phyloP scores from a whole-genome alignment of 768 basidiomycete species.

The Pleurotus salmoneostramineus region DNA sequence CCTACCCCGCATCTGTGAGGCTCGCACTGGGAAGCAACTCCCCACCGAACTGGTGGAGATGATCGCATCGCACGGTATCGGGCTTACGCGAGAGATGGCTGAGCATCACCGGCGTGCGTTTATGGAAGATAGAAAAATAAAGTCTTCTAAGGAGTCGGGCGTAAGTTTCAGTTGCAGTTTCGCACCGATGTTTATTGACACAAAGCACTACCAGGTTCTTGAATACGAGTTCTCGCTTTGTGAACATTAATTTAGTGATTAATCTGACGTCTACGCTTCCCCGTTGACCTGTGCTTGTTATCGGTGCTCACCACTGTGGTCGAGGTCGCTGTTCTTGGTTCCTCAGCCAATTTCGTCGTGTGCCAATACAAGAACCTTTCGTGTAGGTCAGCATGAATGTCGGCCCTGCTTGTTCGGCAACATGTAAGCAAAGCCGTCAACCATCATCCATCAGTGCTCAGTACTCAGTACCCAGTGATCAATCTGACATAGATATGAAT shows the following conservation, averaged over 20 bases:
- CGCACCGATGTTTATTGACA: not conserved
- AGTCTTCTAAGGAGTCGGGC: not conserved
- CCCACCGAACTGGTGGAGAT: conserved; percentile 3
- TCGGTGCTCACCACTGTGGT: no score
- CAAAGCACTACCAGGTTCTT: not conserved
- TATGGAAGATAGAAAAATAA: conserved; percentile 7
- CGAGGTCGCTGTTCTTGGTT: no score
- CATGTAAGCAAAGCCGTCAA: no score
- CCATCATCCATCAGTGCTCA: no score
- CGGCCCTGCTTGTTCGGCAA: no score
- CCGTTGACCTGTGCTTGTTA: no score
- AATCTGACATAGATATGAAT: no score
- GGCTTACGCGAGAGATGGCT: conserved; percentile 6
- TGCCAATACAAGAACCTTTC: no score
- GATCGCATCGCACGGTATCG: not conserved
- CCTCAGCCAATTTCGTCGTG: no score
- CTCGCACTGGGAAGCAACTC: not conserved
- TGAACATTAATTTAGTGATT: not conserved
- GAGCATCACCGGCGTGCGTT: conserved; percentile 6
- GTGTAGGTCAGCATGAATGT: no score
- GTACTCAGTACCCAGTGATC: no score
- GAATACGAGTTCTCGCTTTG: not conserved
- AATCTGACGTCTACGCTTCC: no score
- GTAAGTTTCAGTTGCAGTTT: not conserved
- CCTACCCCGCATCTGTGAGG: not conserved